Evolutionary conservation across 495 filamentous ascomycete genomes (phyloP).

Genomic region (Penicillium bialowiezense): DNA sequence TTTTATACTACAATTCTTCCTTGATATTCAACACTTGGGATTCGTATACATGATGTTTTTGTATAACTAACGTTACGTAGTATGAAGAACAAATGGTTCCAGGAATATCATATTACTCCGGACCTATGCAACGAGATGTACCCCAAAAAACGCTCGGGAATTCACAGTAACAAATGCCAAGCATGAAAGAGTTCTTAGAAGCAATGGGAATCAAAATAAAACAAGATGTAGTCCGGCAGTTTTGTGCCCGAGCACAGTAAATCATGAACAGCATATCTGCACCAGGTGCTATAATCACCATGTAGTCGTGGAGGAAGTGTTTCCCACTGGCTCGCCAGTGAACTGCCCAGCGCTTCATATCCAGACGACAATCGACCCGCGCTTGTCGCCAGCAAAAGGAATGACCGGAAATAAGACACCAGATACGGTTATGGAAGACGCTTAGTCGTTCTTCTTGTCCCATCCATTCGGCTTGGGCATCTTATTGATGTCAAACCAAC

Average conservation of each 20-base stretch:
- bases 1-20: not conserved
- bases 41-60: slow-evolving; percentile 1
- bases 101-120: slow-evolving; percentile 19
- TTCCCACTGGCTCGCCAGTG: not conserved
- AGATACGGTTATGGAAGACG: slow-evolving; percentile 5
- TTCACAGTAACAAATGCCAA: slow-evolving; percentile 22
- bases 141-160: slow-evolving; percentile 15
- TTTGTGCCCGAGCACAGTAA: not conserved
- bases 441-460: slow-evolving; percentile 57
- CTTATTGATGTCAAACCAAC: slow-evolving; percentile 78
- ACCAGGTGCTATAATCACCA: not conserved
- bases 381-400: slow-evolving; percentile 19
- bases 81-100: slow-evolving; percentile 12
- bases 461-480: slow-evolving; percentile 79
- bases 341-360: slow-evolving; percentile 16
- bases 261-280: not conserved
- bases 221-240: not conserved
- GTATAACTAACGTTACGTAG: too few relatives aligned
- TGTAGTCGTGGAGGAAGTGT: not conserved
- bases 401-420: slow-evolving; percentile 7
- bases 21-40: not conserved
- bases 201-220: slow-evolving; percentile 7
- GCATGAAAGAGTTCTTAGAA: slow-evolving; percentile 1
- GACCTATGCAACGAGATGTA: slow-evolving; percentile 19
- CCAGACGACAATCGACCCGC: slow-evolving; percentile 18